Base-by-base conservation (phyloP, 2,329 filamentous ascomycete genomes). In the Mycocentrospora acerina region DNA sequence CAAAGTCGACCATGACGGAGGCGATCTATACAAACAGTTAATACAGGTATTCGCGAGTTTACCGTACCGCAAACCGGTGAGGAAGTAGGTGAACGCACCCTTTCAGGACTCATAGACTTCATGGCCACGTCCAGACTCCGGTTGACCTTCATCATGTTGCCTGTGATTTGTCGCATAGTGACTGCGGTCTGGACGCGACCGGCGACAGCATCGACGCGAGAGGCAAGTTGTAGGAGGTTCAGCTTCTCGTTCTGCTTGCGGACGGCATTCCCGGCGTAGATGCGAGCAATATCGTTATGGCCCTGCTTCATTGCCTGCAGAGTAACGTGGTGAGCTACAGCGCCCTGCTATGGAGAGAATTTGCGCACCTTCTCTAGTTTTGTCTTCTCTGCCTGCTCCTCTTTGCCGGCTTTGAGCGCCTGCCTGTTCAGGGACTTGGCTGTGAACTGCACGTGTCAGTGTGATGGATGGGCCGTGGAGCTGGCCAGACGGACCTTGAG, bases 1-100 rank as follows among this genome's bases (percentile, higher is more conserved):
- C 80, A 57, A 84, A 83, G 36, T 77, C 77, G 54, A 83, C 81
- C 81, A 84, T 84, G 29, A 83, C 79, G 30, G 77, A 74, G 10
- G 79, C 81, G 38, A 84, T 83, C 78, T 80, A 48, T 24, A 5
- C 4, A 7, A 24, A 26, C 7, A 12, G 40, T 54, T 11, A 53
- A 44, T 13, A 29, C 19, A 12, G 24, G n/a, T 8, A 9, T 31
- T n/a, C 27, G 16, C 19, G 32, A 11, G n/a, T 15, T 22, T 15
- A 16, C 12, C 18, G 19, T n/a, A 15, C 11, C 14, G 4, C 11
- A 10, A 9, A 35, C 16, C 12, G n/a, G 16, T 17, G 17, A n/a
- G 13, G 17, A n/a, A n/a, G 14, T 26, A 24, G 12, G 7, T 8
- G 24, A 13, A 9, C 62, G 33, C 66, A 80, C 78, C 71, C 78